A percentile compares a stretch with the other conserved stretches of the same genome.
Conservation (phyloP, 768 basidiomycete species). For the Suillus brevipes region DNA sequence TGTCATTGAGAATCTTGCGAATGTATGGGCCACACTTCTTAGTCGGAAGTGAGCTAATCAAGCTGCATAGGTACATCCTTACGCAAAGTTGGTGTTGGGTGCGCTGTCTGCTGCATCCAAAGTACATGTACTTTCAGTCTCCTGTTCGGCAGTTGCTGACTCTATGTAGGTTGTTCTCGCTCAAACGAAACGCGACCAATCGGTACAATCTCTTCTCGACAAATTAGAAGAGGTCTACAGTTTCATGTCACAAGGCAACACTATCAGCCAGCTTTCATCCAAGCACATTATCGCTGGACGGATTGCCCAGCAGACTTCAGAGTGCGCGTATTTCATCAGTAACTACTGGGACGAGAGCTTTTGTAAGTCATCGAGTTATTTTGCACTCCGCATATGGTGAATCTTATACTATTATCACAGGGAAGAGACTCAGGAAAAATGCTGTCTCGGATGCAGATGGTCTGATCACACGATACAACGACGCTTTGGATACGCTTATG, state of each 20-base stretch:
- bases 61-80: conserved; percentile 7
- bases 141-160: not conserved
- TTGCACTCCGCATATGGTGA: not conserved
- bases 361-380: conserved; percentile 12
- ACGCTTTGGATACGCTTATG: conserved; percentile 1
- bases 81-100: conserved; percentile 9
- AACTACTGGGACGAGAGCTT: conserved; percentile 26
- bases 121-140: not conserved
- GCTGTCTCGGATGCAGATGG: not conserved
- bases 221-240: not conserved
- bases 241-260: conserved; percentile 4
- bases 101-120: conserved; percentile 1
- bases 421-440: conserved; percentile 2
- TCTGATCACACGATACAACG: not conserved
- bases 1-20: not conserved
- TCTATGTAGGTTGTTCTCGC: conserved; percentile 4
- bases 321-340: conserved; percentile 30
- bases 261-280: not conserved
- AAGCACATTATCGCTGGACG: not conserved
- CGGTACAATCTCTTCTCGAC: not conserved
- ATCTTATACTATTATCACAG: not conserved
- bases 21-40: not conserved
- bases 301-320: conserved; percentile 22
- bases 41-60: not conserved
- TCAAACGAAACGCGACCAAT: conserved; percentile 7